Evolutionary conservation across 495 filamentous ascomycete genomes (phyloP).

Genomic region (Neurospora sp.): DNA sequence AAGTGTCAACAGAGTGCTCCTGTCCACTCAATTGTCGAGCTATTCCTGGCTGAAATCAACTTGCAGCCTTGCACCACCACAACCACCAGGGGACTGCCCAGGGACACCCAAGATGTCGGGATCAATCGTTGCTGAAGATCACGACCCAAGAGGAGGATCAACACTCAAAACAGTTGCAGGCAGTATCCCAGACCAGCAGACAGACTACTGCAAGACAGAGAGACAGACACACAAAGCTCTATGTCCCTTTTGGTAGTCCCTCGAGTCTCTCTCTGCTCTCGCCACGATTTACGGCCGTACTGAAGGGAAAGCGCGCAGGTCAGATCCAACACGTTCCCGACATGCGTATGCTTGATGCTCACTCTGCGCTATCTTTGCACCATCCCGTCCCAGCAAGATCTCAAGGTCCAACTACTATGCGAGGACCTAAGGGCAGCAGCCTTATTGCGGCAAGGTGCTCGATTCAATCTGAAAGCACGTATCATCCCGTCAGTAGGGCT

Average conservation of each 20-base stretch:
- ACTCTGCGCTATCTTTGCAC: not conserved
- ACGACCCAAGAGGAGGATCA: not conserved
- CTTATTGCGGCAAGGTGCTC: not conserved
- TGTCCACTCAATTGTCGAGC: not conserved
- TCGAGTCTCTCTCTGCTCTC: not conserved
- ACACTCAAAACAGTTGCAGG: not conserved
- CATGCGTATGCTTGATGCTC: not conserved
- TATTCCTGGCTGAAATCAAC: not conserved
- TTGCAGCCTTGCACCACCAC: not conserved
- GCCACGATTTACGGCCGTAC: not conserved
- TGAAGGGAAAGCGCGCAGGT: not conserved
- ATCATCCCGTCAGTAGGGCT: conserved; percentile 4
- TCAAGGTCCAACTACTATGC: not conserved
- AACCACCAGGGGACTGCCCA: not conserved
- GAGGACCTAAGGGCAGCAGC: not conserved
- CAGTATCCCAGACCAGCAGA: not conserved
- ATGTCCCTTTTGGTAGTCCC: not conserved
- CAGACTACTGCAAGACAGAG: not conserved
- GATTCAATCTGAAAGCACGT: conserved; percentile 1
- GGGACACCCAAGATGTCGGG: not conserved
- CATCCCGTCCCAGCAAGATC: not conserved
- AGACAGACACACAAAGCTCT: not conserved
- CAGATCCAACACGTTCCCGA: not conserved
- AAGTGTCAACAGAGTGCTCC: not conserved
- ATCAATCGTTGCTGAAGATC: not conserved